A percentile compares a stretch with the other conserved stretches of the same genome.
Evolutionary conservation across 208 protist species (phyloP).

Genomic region (Acanthamoeba healyi): DNA sequence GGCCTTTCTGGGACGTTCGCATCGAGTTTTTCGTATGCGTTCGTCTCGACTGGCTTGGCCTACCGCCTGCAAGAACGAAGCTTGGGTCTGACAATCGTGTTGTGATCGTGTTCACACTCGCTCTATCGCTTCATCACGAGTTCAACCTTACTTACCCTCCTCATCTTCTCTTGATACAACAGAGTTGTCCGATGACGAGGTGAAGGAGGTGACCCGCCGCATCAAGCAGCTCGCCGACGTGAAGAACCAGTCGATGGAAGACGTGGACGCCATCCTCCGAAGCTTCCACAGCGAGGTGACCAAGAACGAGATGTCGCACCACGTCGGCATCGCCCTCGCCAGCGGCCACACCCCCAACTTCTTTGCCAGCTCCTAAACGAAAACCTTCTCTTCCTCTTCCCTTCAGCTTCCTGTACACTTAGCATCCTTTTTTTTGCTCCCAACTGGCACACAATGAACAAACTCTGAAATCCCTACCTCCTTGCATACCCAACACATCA

Average conservation of each 20-base stretch:
- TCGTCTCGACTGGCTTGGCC: conserved; percentile 1
- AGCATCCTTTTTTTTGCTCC: background rate
- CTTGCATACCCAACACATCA: too few species aligned
- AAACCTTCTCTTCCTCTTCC: too few species aligned
- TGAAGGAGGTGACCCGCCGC: conserved; percentile 74
- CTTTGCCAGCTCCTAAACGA: conserved; percentile 11
- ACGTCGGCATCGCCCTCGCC: conserved; percentile 53
- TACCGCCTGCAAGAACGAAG: conserved; percentile 52
- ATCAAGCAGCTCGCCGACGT: conserved; percentile 75
- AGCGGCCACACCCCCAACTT: conserved; percentile 63
- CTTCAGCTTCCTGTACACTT: background rate
- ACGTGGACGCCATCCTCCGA: conserved; percentile 52
- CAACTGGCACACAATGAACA: too few species aligned
- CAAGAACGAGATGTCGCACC: conserved; percentile 67
- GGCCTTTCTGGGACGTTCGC: background rate
- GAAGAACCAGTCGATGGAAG: conserved; percentile 71
- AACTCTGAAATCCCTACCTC: too few species aligned
- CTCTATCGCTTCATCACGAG: background rate
- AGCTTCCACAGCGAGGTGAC: conserved; percentile 71
- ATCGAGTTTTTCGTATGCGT: conserved; percentile 47
- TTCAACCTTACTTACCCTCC: background rate
- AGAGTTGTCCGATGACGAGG: conserved; percentile 64
- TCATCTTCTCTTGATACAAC: background rate
- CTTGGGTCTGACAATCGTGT: conserved; percentile 25
- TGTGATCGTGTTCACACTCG: background rate